Percentiles rank a stretch among this genome's conserved stretches.
Evolutionary conservation across 1,284 basidiomycete genomes (phyloP).

Genomic region (Schizophyllum amplum): DNA sequence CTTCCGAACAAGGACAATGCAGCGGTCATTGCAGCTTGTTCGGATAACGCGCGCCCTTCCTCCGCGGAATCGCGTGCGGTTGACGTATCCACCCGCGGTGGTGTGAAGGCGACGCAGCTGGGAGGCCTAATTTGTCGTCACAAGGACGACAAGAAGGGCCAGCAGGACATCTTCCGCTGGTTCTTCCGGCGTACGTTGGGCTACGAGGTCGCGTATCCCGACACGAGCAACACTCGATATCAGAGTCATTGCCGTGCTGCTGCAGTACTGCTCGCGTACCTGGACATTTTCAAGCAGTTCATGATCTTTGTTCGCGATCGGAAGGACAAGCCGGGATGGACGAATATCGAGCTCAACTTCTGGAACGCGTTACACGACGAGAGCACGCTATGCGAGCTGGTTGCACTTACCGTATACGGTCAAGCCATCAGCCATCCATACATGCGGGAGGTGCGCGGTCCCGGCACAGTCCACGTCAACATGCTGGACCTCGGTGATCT

Average conservation of each 20-base stretch:
- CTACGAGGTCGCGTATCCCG: not conserved
- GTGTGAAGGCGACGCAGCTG: slow-evolving; percentile 20
- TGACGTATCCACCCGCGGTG: slow-evolving; percentile 15
- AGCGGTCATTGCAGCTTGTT: slow-evolving; percentile 8
- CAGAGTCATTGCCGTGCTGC: slow-evolving; percentile 2
- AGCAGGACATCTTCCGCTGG: slow-evolving; percentile 16
- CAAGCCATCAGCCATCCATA: slow-evolving; percentile 22
- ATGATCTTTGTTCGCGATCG: slow-evolving; percentile 2
- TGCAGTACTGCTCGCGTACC: slow-evolving; percentile 1
- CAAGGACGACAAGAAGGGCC: slow-evolving; percentile 27
- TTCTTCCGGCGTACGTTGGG: slow-evolving; percentile 1
- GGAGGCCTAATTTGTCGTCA: slow-evolving; percentile 23
- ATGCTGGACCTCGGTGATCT: slow-evolving; percentile 21
- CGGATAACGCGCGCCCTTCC: not conserved
- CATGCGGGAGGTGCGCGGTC: slow-evolving; percentile 16
- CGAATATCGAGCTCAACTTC: slow-evolving; percentile 7
- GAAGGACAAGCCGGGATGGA: slow-evolving; percentile 2
- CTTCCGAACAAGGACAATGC: slow-evolving; percentile 25
- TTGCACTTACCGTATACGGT: slow-evolving; percentile 4
- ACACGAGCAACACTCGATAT: slow-evolving; percentile 4
- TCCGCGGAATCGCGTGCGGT: slow-evolving; percentile 10
- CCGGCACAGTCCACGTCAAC: slow-evolving; percentile 15
- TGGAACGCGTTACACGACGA: slow-evolving; percentile 2
- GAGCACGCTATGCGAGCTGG: slow-evolving; percentile 1
- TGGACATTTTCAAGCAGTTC: slow-evolving; percentile 1